Evolutionary conservation across 1,284 basidiomycete genomes (phyloP).

Genomic region (Leccinum subrobustum): DNA sequence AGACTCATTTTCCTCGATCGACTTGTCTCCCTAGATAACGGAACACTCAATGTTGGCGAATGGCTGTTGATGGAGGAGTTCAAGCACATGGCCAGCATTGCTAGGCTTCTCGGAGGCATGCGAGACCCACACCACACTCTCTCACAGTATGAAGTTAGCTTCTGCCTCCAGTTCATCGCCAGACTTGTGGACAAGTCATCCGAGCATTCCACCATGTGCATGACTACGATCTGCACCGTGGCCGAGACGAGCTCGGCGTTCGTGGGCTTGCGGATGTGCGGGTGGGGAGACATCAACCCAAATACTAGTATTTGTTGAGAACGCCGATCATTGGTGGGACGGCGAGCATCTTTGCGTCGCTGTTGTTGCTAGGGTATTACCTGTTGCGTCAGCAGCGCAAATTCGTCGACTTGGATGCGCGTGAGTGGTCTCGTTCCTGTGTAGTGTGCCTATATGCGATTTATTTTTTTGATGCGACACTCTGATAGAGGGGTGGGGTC

Average conservation of each 20-base stretch:
- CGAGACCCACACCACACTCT: slow-evolving; percentile 32
- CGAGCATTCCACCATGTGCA: slow-evolving; percentile 19
- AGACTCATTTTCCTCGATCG: slow-evolving; percentile 54
- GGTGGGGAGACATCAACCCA: slow-evolving; percentile 89
- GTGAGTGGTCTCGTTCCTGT: slow-evolving; percentile 42
- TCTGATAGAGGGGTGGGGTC: slow-evolving; percentile 79
- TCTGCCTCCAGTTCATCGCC: slow-evolving; percentile 22
- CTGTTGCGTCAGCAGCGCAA: slow-evolving; percentile 84
- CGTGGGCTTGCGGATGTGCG: slow-evolving; percentile 89
- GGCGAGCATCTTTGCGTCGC: slow-evolving; percentile 58
- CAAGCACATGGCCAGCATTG: slow-evolving; percentile 40
- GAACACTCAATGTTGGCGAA: slow-evolving; percentile 59
- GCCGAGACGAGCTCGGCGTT: slow-evolving; percentile 19
- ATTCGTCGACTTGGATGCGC: slow-evolving; percentile 88
- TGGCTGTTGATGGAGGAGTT: slow-evolving; percentile 67
- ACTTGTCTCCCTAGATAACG: slow-evolving; percentile 57
- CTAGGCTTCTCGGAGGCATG: slow-evolving; percentile 38
- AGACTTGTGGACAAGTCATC: slow-evolving; percentile 22
- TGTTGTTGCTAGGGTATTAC: slow-evolving; percentile 65
- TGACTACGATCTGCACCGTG: slow-evolving; percentile 19
- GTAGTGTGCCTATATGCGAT: not conserved
- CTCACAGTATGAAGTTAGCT: slow-evolving; percentile 32
- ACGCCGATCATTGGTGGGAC: slow-evolving; percentile 82
- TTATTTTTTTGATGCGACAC: slow-evolving; percentile 9
- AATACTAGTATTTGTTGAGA: slow-evolving; percentile 88